Conservation (phyloP, 2,329 filamentous ascomycete genomes). For the Pseudocercospora eumusae region DNA sequence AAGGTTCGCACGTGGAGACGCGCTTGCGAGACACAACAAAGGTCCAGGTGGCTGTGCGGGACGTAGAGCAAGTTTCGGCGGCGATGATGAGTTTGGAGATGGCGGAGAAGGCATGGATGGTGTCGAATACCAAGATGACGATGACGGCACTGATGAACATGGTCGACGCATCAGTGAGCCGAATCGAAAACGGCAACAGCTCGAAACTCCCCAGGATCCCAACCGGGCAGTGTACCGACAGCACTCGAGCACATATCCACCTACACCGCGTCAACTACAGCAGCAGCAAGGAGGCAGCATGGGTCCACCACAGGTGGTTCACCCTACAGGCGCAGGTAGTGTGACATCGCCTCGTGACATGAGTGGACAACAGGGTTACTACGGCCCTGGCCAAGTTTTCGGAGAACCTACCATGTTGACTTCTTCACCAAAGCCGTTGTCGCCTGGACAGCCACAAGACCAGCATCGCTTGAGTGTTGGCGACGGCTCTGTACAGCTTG, state of each 20-base stretch:
- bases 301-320: slow-evolving; percentile 41
- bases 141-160: slow-evolving; percentile 58
- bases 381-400: slow-evolving; percentile 60
- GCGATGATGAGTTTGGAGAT: slow-evolving; percentile 66
- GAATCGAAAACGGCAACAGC: slow-evolving; percentile 71
- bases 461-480: slow-evolving; percentile 56
- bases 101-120: slow-evolving; percentile 61
- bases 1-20: slow-evolving; percentile 93
- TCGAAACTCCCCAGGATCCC: slow-evolving; percentile 58
- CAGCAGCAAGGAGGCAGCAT: slow-evolving; percentile 33
- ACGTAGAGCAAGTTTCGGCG: slow-evolving; percentile 79
- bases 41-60: slow-evolving; percentile 94
- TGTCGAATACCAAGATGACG: slow-evolving; percentile 62
- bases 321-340: slow-evolving; percentile 36
- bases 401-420: slow-evolving; percentile 68
- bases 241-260: slow-evolving; percentile 74
- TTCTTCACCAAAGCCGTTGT: slow-evolving; percentile 83
- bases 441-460: slow-evolving; percentile 59
- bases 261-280: slow-evolving; percentile 40
- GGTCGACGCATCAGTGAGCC: slow-evolving; percentile 69
- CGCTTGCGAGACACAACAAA: slow-evolving; percentile 90
- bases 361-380: slow-evolving; percentile 38
- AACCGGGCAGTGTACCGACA: slow-evolving; percentile 63
- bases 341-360: slow-evolving; percentile 43
- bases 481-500: slow-evolving; percentile 40